A percentile compares a stretch with the other conserved stretches of the same genome.
Evolutionary conservation across 768 basidiomycete species (phyloP).

Genomic region (Sporobolomyces pararoseus): DNA sequence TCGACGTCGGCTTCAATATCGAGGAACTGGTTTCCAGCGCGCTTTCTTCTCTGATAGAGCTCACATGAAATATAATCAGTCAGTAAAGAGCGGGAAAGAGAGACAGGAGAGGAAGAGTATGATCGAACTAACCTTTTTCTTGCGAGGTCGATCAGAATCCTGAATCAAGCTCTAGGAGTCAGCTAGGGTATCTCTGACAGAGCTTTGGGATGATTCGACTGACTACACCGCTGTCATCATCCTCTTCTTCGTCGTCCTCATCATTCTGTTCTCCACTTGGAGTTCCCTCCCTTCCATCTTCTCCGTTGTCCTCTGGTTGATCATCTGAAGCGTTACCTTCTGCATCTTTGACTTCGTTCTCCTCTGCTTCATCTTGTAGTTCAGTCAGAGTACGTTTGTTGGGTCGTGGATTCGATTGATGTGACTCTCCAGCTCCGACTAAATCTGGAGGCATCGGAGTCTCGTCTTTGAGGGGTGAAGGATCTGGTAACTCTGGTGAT

Average conservation of each 20-base stretch:
- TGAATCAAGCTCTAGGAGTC: background rate
- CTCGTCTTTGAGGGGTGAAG: conserved; percentile 18
- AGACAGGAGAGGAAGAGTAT: background rate
- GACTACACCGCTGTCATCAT: conserved; percentile 46
- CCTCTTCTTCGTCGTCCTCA: conserved; percentile 48
- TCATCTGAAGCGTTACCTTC: conserved; percentile 29
- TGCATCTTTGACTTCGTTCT: conserved; percentile 43
- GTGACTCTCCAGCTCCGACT: conserved; percentile 10
- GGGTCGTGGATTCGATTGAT: conserved; percentile 17
- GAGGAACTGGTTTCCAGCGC: conserved; percentile 67
- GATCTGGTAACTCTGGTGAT: conserved; percentile 18
- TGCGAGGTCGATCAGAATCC: conserved; percentile 33
- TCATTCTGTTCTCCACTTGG: conserved; percentile 48
- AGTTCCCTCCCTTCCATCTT: conserved; percentile 46
- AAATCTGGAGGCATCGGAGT: background rate
- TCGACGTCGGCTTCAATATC: conserved; percentile 96
- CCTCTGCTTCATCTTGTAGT: conserved; percentile 40
- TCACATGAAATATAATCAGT: too few relatives aligned
- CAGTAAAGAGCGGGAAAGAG: background rate
- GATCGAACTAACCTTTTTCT: conserved; percentile 34
- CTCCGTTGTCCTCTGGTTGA: conserved; percentile 46
- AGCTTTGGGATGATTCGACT: too few relatives aligned
- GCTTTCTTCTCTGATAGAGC: conserved; percentile 59
- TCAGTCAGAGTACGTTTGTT: conserved; percentile 19
- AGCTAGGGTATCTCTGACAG: too few relatives aligned